phyloP scores from a whole-genome alignment of 805 yeast species.

The Ogataea paraovalis region DNA sequence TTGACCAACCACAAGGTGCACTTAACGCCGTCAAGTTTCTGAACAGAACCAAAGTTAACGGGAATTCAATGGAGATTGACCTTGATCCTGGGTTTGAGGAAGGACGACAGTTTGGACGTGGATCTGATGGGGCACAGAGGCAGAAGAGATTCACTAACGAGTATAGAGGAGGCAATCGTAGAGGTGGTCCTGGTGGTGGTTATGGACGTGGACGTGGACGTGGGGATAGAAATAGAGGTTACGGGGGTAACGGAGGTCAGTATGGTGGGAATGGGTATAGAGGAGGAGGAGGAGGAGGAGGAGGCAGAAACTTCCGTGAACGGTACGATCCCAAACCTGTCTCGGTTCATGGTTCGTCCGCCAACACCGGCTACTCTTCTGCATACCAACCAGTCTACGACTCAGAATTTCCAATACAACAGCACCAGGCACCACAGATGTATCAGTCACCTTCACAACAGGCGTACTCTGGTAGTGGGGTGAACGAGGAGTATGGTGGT shows the following conservation, averaged over 20 bases:
- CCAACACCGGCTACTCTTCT: not conserved
- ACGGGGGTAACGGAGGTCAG: too few species aligned
- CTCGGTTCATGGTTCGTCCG: not conserved
- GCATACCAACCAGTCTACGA: not conserved
- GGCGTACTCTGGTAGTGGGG: not conserved
- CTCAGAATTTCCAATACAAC: not conserved
- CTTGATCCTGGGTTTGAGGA: slow-evolving; percentile 94
- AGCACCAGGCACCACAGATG: slow-evolving; percentile 4
- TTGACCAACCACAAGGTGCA: slow-evolving; percentile 63
- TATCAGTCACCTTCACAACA: not conserved
- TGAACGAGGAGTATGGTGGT: not conserved
- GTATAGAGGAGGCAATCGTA: slow-evolving; percentile 7
- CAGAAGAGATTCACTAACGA: slow-evolving; percentile 25
- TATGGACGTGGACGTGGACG: slow-evolving; percentile 29
- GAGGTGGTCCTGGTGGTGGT: slow-evolving; percentile 26
- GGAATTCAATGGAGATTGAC: slow-evolving; percentile 77
- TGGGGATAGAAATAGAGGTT: too few species aligned
- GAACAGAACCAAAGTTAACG: slow-evolving; percentile 80
- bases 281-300: not conserved
- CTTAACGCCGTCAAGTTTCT: slow-evolving; percentile 79
- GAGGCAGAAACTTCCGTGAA: not conserved
- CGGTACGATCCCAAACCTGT: not conserved
- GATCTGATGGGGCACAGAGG: slow-evolving; percentile 85
- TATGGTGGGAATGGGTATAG: not conserved
- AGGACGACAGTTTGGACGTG: slow-evolving; percentile 95